phyloP scores from a whole-genome alignment of 2,329 filamentous ascomycete species.

The Neofusicoccum parvum region DNA sequence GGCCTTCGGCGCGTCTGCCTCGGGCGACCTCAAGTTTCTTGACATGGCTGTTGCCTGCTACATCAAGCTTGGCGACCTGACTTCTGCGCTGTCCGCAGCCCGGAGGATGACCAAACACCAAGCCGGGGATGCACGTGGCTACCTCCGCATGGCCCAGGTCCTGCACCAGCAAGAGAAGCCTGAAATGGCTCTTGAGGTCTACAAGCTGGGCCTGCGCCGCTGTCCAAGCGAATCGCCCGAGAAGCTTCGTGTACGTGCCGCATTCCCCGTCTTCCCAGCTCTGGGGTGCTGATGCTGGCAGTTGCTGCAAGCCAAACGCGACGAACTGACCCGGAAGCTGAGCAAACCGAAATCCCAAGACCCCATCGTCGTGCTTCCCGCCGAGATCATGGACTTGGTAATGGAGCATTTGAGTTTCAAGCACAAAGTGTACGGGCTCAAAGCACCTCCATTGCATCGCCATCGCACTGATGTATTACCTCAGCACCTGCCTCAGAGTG shows the following conservation, averaged over 20 bases:
- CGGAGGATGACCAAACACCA: slow-evolving; percentile 57
- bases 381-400: slow-evolving; percentile 56
- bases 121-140: slow-evolving; percentile 52
- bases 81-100: slow-evolving; percentile 58
- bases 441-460: neutral
- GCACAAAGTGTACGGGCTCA: slow-evolving; percentile 47
- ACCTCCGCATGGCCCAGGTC: slow-evolving; percentile 57
- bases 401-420: slow-evolving; percentile 56
- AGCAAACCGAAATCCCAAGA: slow-evolving; percentile 50
- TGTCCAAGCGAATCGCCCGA: slow-evolving; percentile 24
- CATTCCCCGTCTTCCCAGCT: neutral
- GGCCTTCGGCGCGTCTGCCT: slow-evolving; percentile 21
- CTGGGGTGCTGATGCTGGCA: slow-evolving; percentile 1
- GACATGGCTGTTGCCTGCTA: slow-evolving; percentile 60
- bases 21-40: slow-evolving; percentile 45
- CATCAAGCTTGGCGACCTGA: slow-evolving; percentile 54
- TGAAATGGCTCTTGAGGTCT: slow-evolving; percentile 58
- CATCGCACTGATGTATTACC: neutral
- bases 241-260: slow-evolving; percentile 33
- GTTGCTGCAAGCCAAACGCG: slow-evolving; percentile 49
- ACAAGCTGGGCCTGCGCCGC: slow-evolving; percentile 58
- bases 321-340: slow-evolving; percentile 47
- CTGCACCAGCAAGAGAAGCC: slow-evolving; percentile 52
- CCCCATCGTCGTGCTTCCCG: slow-evolving; percentile 56
- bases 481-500: slow-evolving; percentile 54